phyloP scores from a whole-genome alignment of 2,329 filamentous ascomycete genomes.

The Cladosporium sp. region DNA sequence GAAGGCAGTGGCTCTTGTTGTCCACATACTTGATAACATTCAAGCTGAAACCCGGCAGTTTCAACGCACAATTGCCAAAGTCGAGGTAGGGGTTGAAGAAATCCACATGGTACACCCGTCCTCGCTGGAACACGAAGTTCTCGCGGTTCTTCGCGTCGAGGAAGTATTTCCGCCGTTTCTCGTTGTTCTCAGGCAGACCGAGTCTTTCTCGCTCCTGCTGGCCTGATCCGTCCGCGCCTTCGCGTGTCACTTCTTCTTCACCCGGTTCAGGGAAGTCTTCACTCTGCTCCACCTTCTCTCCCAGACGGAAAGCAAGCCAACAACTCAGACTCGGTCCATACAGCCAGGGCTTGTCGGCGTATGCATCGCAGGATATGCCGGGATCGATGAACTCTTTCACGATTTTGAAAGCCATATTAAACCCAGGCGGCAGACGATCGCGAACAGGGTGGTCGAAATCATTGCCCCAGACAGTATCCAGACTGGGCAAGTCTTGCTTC shows the following conservation, averaged over 20 bases:
- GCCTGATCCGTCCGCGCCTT: conserved; percentile 39
- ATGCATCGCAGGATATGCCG: conserved; percentile 80
- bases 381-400: conserved; percentile 90
- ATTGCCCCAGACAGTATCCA: conserved; percentile 83
- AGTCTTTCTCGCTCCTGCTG: conserved; percentile 23
- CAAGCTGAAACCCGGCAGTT: conserved; percentile 42
- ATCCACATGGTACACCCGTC: conserved; percentile 40
- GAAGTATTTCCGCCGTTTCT: conserved; percentile 44
- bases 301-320: conserved; percentile 30
- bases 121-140: conserved; percentile 40
- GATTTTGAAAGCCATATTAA: conserved; percentile 75
- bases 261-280: conserved; percentile 25
- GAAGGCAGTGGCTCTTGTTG: conserved; percentile 43
- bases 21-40: conserved; percentile 44
- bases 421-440: conserved; percentile 77
- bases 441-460: conserved; percentile 89
- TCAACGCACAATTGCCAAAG: conserved; percentile 42
- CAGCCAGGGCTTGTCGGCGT: conserved; percentile 78
- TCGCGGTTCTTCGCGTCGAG: conserved; percentile 33
- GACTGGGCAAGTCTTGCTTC: conserved; percentile 57
- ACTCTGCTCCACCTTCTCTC: conserved; percentile 20
- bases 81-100: conserved; percentile 48
- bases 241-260: conserved; percentile 30
- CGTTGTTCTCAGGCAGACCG: conserved; percentile 35
- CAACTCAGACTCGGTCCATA: conserved; percentile 62